These are phyloP conservation scores for Paraphaeosphaeria sporulosa DNA, from an alignment of 2,329 filamentous ascomycete genomes.

Conservation along the genomic window DNA sequence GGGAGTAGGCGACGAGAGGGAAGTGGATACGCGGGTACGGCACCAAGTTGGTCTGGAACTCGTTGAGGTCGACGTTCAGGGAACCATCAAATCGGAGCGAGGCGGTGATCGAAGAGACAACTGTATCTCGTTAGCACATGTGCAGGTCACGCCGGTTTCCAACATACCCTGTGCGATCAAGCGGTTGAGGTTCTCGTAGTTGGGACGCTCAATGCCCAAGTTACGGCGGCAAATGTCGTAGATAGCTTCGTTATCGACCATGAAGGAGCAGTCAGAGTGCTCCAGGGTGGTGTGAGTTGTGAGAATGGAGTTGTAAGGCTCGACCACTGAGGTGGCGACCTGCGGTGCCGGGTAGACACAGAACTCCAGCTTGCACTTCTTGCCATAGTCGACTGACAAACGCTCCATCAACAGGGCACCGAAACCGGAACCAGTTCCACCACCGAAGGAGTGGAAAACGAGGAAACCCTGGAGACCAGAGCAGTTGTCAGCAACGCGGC, in stretches of 20 bases:
- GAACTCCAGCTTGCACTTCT: conserved; percentile 99
- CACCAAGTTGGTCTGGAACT: conserved; percentile 99
- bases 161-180: conserved; percentile 89
- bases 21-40: conserved; percentile 99
- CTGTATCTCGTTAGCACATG: conserved; percentile 57
- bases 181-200: conserved; percentile 99
- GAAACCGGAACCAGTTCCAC: conserved; percentile 98
- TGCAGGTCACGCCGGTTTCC: neutral
- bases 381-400: conserved; percentile 98
- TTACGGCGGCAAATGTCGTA: conserved; percentile 99
- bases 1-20: conserved; percentile 95
- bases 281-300: conserved; percentile 99
- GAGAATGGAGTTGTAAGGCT: conserved; percentile 99
- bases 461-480: conserved; percentile 98
- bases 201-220: conserved; percentile 94
- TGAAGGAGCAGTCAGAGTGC: conserved; percentile 99
- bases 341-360: conserved; percentile 98
- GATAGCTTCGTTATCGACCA: conserved; percentile 99
- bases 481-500: conserved; percentile 95
- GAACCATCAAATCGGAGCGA: conserved; percentile 98
- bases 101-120: conserved; percentile 97
- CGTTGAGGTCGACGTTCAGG: conserved; percentile 98
- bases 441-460: conserved; percentile 99
- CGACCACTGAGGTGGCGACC: conserved; percentile 95
- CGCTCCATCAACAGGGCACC: conserved; percentile 99